A percentile compares a stretch with the other conserved stretches of the same genome.
Conservation (phyloP, 345 rosid genomes). For the Camelina sativa region DNA sequence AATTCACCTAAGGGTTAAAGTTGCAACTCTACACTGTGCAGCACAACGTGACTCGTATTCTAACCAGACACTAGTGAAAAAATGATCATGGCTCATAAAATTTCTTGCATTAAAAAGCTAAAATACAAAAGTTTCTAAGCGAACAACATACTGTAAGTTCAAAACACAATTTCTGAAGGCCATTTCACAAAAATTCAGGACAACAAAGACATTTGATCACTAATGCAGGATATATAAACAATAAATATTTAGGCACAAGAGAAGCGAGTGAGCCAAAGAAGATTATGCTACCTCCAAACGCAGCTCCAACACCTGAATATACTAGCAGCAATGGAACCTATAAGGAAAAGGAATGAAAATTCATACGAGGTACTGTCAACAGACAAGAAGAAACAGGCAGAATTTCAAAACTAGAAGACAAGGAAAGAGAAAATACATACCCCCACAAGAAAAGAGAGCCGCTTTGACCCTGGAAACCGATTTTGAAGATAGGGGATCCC, state of each 20-base stretch:
- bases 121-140: background rate
- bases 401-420: background rate
- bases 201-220: constrained; percentile 2
- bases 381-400: background rate
- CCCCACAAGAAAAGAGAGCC: constrained; percentile 82
- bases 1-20: constrained; percentile 3
- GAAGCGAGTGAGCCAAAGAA: constrained; percentile 14
- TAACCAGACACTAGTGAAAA: background rate
- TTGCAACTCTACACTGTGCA: constrained; percentile 1
- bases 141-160: constrained; percentile 7
- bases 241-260: constrained; percentile 1
- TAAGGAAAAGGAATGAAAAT: constrained; percentile 32
- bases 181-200: constrained; percentile 1
- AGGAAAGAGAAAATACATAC: constrained; percentile 45
- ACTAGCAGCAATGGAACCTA: constrained; percentile 80
- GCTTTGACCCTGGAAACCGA: constrained; percentile 80
- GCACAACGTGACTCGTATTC: background rate
- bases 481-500: constrained; percentile 81
- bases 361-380: background rate
- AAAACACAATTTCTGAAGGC: constrained; percentile 3
- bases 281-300: constrained; percentile 76
- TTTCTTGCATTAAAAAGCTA: background rate
- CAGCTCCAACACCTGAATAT: constrained; percentile 80
- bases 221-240: background rate
- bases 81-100: background rate